A percentile compares a stretch with the other conserved stretches of the same genome.
These are phyloP conservation scores for Coffea eugenioides DNA, from an alignment of 257 asterid species.

Conservation along the genomic window DNA sequence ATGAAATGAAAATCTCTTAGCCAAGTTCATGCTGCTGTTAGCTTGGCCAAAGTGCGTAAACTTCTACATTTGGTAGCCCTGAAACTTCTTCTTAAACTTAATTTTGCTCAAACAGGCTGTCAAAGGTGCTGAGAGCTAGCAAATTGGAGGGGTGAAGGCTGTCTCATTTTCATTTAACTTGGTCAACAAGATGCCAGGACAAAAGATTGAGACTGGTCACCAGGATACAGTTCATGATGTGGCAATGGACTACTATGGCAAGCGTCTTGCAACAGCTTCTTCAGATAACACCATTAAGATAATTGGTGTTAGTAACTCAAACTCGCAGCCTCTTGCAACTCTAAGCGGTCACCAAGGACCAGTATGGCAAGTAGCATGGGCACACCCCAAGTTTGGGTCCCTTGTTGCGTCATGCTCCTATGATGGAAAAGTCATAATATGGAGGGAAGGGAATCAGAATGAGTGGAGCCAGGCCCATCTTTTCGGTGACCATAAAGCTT, in stretches of 20 bases:
- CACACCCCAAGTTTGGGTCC: slow-evolving; percentile 78
- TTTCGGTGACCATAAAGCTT: slow-evolving; percentile 64
- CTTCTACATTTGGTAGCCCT: neutral
- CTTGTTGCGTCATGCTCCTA: slow-evolving; percentile 74
- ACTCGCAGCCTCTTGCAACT: slow-evolving; percentile 70
- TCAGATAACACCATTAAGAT: slow-evolving; percentile 66
- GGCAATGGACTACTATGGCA: slow-evolving; percentile 70
- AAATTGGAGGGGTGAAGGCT: slow-evolving; percentile 2
- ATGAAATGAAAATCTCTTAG: neutral
- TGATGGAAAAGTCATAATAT: slow-evolving; percentile 65
- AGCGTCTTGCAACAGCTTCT: slow-evolving; percentile 79
- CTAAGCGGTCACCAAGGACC: slow-evolving; percentile 70
- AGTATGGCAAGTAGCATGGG: slow-evolving; percentile 83
- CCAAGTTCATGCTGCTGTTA: neutral
- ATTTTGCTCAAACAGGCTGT: neutral
- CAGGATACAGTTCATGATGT: slow-evolving; percentile 67
- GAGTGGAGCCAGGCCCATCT: slow-evolving; percentile 62
- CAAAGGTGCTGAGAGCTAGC: slow-evolving; percentile 11
- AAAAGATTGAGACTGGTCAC: slow-evolving; percentile 72
- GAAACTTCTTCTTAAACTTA: neutral
- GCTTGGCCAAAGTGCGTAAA: neutral
- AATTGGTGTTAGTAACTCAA: slow-evolving; percentile 51
- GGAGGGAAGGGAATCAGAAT: slow-evolving; percentile 65
- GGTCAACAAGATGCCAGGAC: slow-evolving; percentile 54
- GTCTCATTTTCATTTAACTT: slow-evolving; percentile 1